phyloP scores from a whole-genome alignment of 179 eudicot species.

The Beta macrorhiza region DNA sequence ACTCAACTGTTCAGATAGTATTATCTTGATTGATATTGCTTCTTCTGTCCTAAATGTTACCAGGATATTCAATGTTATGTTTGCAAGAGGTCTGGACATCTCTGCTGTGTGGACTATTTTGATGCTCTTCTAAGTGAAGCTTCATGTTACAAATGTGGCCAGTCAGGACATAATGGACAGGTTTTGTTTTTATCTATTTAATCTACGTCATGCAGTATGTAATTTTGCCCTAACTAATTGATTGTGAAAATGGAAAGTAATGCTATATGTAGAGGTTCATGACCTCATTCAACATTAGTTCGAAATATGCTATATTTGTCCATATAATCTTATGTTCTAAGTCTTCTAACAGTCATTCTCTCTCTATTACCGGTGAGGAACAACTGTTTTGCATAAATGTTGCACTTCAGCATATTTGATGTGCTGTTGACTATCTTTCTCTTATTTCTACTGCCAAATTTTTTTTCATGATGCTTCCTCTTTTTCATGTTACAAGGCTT shows the following conservation, averaged over 20 bases:
- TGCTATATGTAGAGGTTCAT: background rate
- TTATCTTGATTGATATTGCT: background rate
- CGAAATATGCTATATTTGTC: background rate
- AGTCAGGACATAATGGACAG: slow-evolving; percentile 77
- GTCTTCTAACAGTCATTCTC: background rate
- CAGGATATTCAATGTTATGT: slow-evolving; percentile 89
- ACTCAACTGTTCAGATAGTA: background rate
- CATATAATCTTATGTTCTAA: background rate
- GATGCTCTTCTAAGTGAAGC: slow-evolving; percentile 44
- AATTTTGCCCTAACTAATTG: background rate
- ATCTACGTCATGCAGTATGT: background rate
- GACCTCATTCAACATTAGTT: background rate
- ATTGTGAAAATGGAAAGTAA: background rate
- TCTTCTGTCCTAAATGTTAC: slow-evolving; percentile 2
- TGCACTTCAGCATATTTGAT: background rate
- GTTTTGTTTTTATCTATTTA: slow-evolving; percentile 33
- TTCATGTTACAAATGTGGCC: slow-evolving; percentile 95
- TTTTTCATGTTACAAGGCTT: background rate
- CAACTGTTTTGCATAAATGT: background rate
- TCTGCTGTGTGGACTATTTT: slow-evolving; percentile 70
- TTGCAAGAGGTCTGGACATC: slow-evolving; percentile 83
- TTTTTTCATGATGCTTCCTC: background rate
- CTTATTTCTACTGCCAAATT: background rate
- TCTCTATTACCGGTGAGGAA: background rate
- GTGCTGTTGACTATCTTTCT: background rate